Base-by-base conservation (phyloP, 2,329 filamentous ascomycete genomes). In the Pseudomassariella vexata region DNA sequence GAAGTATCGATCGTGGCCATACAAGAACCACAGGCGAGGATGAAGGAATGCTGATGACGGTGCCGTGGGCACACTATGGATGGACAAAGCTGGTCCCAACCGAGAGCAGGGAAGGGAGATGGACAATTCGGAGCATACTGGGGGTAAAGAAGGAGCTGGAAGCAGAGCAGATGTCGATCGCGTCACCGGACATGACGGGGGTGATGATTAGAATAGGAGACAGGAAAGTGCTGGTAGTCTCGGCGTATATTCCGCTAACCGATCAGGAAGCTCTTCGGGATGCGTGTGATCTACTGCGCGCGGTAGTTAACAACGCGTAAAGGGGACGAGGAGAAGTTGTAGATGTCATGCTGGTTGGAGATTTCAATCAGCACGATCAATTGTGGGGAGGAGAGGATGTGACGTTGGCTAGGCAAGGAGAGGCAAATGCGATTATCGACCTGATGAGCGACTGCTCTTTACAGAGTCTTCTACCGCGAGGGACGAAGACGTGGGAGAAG, bases 401-500 rank as follows among this genome's bases (percentile, higher is more conserved):
- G 53, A 19, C 53, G 52, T 40, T 57, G 51, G 30, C 42, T 14
- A 49, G 51, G 33, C 41, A 63, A 39, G 56, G 57, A n/a, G 52
- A 61, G 45, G 57, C 46, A 15, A 46, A 59, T 28, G 39, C 30
- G 30, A 57, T 60, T 25, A 51, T 62, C 28, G 40, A 59, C 30
- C 40, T 62, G 4, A 61, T 61, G 40, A 51, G 36, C 38, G 44
- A 59, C 22, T 47, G 46, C 37, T 34, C 30, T 24, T 48, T 62
- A 3, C 34, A 34, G 15, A 59, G 55, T 42, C 36, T 62, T 19
- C 52, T 61, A 3, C 54, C 46, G 23, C 30, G 47, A 37, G 54
- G 52, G 2, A 60, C 47, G 19, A 60, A 59, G 37, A 60, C 44
- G 39, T 59, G 40, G 55, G 32, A 56, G 12, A 36, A 44, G 9